Percentiles rank a stretch among this genome's conserved stretches.
Conservation (phyloP, 108 stramenopile genomes). For the Skeletonema marinoi region DNA sequence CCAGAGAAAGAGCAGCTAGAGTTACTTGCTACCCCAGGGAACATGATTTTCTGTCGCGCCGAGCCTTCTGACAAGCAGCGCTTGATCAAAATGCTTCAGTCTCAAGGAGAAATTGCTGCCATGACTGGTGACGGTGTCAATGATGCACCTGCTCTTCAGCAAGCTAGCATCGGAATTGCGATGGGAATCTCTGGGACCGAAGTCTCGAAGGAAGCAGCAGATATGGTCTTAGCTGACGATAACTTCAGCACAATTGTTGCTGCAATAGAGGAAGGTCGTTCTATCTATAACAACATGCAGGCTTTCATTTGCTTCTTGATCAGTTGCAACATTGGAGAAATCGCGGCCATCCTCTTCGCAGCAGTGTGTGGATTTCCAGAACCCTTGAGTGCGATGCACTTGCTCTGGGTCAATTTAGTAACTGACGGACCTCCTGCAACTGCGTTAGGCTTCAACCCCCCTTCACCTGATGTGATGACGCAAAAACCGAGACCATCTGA, state of each 20-base stretch:
- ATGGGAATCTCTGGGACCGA: constrained; percentile 95
- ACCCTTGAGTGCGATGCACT: constrained; percentile 96
- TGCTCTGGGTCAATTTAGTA: constrained; percentile 98
- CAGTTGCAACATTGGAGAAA: constrained; percentile 98
- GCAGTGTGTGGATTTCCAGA: constrained; percentile 94
- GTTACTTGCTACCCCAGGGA: constrained; percentile 65
- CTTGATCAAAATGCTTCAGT: constrained; percentile 94
- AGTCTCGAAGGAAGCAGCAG: constrained; percentile 83
- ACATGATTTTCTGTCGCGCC: constrained; percentile 96
- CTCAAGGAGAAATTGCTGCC: constrained; percentile 91
- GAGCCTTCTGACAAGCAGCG: constrained; percentile 98
- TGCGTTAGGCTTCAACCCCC: constrained; percentile 98
- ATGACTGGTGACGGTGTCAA: constrained; percentile 99
- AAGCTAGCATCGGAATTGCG: constrained; percentile 94
- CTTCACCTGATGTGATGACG: constrained; percentile 91
- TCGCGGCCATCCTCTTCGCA: constrained; percentile 91
- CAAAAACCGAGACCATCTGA: constrained; percentile 86
- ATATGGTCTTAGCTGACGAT: constrained; percentile 95
- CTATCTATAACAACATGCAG: constrained; percentile 98
- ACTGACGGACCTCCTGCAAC: constrained; percentile 99
- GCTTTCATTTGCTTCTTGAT: constrained; percentile 98
- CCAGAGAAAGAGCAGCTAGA: constrained; percentile 69
- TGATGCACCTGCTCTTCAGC: constrained; percentile 93
- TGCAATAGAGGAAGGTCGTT: constrained; percentile 96
- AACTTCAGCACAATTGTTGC: constrained; percentile 97